phyloP scores from a whole-genome alignment of 2,329 filamentous ascomycete species.

The Colletotrichum abscissum region DNA sequence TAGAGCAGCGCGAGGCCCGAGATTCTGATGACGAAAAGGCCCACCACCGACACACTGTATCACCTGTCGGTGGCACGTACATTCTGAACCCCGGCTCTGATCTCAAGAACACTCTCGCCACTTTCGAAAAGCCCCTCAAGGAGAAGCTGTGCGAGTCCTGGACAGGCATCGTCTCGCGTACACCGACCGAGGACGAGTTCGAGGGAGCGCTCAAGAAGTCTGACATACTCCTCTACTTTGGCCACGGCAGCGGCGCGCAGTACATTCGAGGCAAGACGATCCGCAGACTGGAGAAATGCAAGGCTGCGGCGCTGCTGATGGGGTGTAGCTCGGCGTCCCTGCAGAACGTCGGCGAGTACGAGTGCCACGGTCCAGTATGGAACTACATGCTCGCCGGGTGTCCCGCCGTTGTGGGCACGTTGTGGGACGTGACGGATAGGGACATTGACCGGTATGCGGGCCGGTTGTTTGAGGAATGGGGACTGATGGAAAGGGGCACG shows the following conservation, averaged over 20 bases:
- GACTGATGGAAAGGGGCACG: slow-evolving; percentile 68
- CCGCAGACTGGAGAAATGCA: slow-evolving; percentile 79
- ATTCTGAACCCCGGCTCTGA: slow-evolving; percentile 93
- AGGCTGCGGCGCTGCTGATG: slow-evolving; percentile 87
- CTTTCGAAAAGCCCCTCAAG: slow-evolving; percentile 76
- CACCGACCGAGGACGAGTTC: slow-evolving; percentile 84
- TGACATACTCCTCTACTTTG: slow-evolving; percentile 90
- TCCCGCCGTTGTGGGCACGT: slow-evolving; percentile 88
- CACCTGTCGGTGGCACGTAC: slow-evolving; percentile 71
- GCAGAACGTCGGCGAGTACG: slow-evolving; percentile 85
- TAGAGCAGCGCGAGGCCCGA: slow-evolving; percentile 54
- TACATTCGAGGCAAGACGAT: slow-evolving; percentile 90
- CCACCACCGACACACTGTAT: slow-evolving; percentile 59
- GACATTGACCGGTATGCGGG: slow-evolving; percentile 95
- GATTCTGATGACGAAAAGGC: slow-evolving; percentile 43
- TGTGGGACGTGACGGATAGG: slow-evolving; percentile 98
- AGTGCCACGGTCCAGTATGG: slow-evolving; percentile 89
- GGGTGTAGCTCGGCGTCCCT: slow-evolving; percentile 91
- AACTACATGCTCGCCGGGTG: slow-evolving; percentile 91
- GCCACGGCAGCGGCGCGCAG: slow-evolving; percentile 93
- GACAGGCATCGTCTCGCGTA: slow-evolving; percentile 74
- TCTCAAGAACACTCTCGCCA: slow-evolving; percentile 80
- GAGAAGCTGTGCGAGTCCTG: slow-evolving; percentile 73
- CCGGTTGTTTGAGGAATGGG: slow-evolving; percentile 86
- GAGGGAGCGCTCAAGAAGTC: slow-evolving; percentile 72